These are phyloP conservation scores for Sistotremastrum niveocremeum DNA, from an alignment of 768 basidiomycete genomes.

Conservation along the genomic window DNA sequence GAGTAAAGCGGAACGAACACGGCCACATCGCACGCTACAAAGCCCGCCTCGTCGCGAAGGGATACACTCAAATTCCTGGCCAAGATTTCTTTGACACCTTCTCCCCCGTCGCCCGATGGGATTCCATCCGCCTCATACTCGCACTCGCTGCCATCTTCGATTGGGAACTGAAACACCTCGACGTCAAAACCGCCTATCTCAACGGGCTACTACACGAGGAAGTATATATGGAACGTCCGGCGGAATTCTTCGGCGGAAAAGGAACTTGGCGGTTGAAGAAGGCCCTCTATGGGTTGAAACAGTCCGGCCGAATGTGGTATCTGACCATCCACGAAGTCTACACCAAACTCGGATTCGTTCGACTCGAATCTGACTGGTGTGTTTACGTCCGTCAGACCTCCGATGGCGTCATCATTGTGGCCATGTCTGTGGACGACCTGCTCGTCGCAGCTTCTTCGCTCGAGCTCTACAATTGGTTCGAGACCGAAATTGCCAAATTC, in stretches of 20 bases:
- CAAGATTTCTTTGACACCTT: constrained; percentile 20
- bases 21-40: constrained; percentile 17
- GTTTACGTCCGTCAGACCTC: neutral
- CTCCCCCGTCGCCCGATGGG: constrained; percentile 12
- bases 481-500: constrained; percentile 20
- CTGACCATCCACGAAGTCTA: neutral
- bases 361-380: neutral
- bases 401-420: neutral
- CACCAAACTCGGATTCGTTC: neutral
- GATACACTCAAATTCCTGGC: constrained; percentile 21
- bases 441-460: too few species aligned
- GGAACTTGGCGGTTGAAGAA: neutral
- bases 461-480: too few species aligned
- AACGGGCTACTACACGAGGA: constrained; percentile 13
- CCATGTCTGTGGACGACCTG: constrained; percentile 5
- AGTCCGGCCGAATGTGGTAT: constrained; percentile 6
- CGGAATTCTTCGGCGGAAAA: constrained; percentile 6
- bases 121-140: constrained; percentile 13
- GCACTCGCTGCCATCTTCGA: constrained; percentile 13
- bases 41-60: constrained; percentile 21
- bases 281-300: neutral
- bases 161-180: constrained; percentile 26
- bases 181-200: constrained; percentile 28
- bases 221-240: constrained; percentile 15
- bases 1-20: constrained; percentile 14